Conservation (phyloP, 768 basidiomycete species). For the Clathrus columnatus region DNA sequence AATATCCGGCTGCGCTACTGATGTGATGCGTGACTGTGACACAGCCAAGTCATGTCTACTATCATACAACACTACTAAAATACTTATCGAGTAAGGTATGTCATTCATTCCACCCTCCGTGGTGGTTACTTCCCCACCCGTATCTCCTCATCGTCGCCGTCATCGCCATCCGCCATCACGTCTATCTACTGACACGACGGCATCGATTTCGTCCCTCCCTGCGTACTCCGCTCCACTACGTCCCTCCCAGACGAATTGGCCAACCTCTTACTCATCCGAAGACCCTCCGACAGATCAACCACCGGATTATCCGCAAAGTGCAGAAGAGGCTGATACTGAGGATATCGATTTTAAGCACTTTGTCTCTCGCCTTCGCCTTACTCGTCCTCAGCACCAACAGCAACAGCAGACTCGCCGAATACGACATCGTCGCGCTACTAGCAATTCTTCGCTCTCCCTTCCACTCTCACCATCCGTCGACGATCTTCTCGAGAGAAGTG, state of each 20-base stretch:
- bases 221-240: conserved; percentile 43
- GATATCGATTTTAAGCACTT: conserved; percentile 36
- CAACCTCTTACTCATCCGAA: conserved; percentile 18
- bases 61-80: no score
- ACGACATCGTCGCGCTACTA: conserved; percentile 20
- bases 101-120: no score
- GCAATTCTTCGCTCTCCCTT: conserved; percentile 31
- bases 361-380: conserved; percentile 2
- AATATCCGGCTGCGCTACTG: no score
- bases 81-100: no score
- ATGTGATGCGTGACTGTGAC: no score
- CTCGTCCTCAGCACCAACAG: conserved; percentile 17
- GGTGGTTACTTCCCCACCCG: neutral
- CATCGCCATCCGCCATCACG: conserved; percentile 46
- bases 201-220: conserved; percentile 40
- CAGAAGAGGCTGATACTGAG: conserved; percentile 70
- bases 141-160: neutral
- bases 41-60: no score
- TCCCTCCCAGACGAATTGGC: conserved; percentile 4
- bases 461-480: conserved; percentile 44
- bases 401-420: conserved; percentile 17
- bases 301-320: conserved; percentile 69
- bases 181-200: conserved; percentile 57
- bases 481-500: conserved; percentile 70
- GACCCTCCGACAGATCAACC: conserved; percentile 46